A percentile compares a stretch with the other conserved stretches of the same genome.
Evolutionary conservation across 2,329 filamentous ascomycete species (phyloP).

Genomic region (Penicillium sp.): DNA sequence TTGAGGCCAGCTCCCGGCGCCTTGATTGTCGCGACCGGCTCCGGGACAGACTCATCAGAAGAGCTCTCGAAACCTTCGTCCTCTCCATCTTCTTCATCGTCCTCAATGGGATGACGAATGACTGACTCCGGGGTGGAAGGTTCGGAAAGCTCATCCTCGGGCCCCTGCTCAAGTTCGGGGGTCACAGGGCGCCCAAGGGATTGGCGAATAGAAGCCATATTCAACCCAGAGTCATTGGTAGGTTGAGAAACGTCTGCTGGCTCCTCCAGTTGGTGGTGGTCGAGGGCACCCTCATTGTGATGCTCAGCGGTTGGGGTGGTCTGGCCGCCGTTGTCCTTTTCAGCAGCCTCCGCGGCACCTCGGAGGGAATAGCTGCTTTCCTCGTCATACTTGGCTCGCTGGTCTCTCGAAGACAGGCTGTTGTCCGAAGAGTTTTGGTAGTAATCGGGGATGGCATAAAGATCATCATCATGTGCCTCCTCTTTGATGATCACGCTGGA

Average conservation of each 20-base stretch:
- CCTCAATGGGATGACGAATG: conserved; percentile 67
- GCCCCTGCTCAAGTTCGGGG: conserved; percentile 55
- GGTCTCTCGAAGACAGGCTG: conserved; percentile 24
- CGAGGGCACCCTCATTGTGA: background rate
- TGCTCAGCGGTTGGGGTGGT: conserved; percentile 31
- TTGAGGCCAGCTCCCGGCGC: conserved; percentile 81
- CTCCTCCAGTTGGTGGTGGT: background rate
- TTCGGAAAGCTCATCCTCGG: conserved; percentile 46
- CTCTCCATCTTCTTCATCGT: conserved; percentile 33
- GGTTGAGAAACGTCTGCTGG: background rate
- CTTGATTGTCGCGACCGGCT: conserved; percentile 81
- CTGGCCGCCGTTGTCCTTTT: conserved; percentile 25
- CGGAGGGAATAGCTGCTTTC: conserved; percentile 53
- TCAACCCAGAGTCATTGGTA: conserved; percentile 25
- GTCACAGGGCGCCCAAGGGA: conserved; percentile 41
- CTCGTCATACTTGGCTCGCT: conserved; percentile 49
- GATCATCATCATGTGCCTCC: conserved; percentile 55
- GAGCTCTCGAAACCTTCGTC: conserved; percentile 17
- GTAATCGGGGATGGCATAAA: conserved; percentile 65
- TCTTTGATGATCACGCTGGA: conserved; percentile 65
- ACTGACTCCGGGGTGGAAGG: conserved; percentile 82
- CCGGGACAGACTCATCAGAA: conserved; percentile 63
- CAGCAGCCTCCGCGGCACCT: conserved; percentile 28
- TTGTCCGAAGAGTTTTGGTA: conserved; percentile 50
- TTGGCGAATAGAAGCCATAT: conserved; percentile 37